Evolutionary conservation across 495 filamentous ascomycete species (phyloP), one percentile per base, ranked within the genome.

Genomic region (Rhizodiscina lignyota): DNA sequence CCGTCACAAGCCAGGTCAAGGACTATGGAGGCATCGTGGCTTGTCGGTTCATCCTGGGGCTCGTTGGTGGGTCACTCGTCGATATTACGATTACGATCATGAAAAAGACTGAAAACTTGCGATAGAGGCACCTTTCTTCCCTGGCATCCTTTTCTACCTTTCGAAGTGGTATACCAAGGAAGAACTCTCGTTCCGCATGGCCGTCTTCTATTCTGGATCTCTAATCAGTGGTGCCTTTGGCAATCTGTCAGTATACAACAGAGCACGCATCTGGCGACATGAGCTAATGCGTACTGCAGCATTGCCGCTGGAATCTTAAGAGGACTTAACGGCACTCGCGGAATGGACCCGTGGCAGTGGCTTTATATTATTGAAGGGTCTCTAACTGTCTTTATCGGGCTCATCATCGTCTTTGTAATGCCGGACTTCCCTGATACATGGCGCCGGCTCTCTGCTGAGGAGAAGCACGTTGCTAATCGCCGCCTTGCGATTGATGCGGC

Each of bases 381-480:
- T n/a, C 54, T 56, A 32, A 71, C 70, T 1, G 61, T 74, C 32
- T 56, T 61, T 2, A 53, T 73, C 22, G 70, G 68, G 24, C 44
- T 63, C 12, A 45, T 50, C 18, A 61, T 70, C 20, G 66, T 66
- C 41, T 76, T 74, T 40, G 53, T 83, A 17, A 54, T 89, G n/a
- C 82, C 82, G 11, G 77, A 89, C 52, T 83, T 83, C 42, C 82
- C 81, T n/a, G 62, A 74, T 15, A 85, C 79, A 22, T 85, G 79
- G 1, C 48, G 43, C 6, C 83, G 81, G 79, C 58, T 87, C 13
- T 73, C 64, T 2, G 68, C 79, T 30, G 67, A 79, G 44, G 78
- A 86, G 48, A n/a, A n/a, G n/a, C n/a, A n/a, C n/a, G n/a, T n/a
- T n/a, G n/a, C n/a, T n/a, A n/a, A n/a, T n/a, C 66, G 67, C 21